phyloP scores from a whole-genome alignment of 2,329 filamentous ascomycete species.

The Podosphaera aphanis region DNA sequence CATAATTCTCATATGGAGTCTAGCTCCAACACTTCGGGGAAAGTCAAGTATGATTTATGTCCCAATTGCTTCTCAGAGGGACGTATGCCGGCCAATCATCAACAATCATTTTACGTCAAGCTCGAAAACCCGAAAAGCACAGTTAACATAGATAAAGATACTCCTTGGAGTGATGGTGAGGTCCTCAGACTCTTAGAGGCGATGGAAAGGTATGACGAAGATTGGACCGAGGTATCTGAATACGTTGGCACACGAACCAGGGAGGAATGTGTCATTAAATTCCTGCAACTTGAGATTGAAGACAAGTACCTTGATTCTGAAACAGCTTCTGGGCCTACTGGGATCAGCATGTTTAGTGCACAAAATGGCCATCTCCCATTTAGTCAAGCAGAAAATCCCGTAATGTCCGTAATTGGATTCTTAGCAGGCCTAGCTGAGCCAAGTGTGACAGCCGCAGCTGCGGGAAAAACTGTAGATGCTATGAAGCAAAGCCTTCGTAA shows the following conservation, averaged over 20 bases:
- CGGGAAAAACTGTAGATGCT: constrained; percentile 66
- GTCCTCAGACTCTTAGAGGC: constrained; percentile 73
- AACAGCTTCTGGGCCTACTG: constrained; percentile 27
- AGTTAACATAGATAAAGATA: constrained; percentile 55
- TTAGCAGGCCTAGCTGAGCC: constrained; percentile 79
- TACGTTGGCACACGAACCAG: constrained; percentile 78
- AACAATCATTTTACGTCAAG: constrained; percentile 61
- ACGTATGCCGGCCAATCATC: constrained; percentile 58
- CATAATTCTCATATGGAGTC: constrained; percentile 35
- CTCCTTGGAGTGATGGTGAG: constrained; percentile 79
- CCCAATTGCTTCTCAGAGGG: constrained; percentile 74
- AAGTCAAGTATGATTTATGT: constrained; percentile 67
- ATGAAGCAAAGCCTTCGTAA: constrained; percentile 60
- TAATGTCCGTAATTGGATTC: constrained; percentile 90
- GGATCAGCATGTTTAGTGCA: constrained; percentile 43
- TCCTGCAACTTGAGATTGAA: constrained; percentile 88
- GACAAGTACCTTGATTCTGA: constrained; percentile 86
- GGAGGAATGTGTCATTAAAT: constrained; percentile 92
- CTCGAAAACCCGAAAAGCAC: constrained; percentile 74
- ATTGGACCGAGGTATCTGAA: constrained; percentile 82
- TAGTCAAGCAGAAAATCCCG: constrained; percentile 79
- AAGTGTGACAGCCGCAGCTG: constrained; percentile 70
- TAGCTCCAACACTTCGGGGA: constrained; percentile 18
- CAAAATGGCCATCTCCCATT: constrained; percentile 69
- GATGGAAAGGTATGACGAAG: constrained; percentile 79